These are phyloP conservation scores for Tausonia pullulans DNA, from an alignment of 1,284 basidiomycete species.

Conservation along the genomic window DNA sequence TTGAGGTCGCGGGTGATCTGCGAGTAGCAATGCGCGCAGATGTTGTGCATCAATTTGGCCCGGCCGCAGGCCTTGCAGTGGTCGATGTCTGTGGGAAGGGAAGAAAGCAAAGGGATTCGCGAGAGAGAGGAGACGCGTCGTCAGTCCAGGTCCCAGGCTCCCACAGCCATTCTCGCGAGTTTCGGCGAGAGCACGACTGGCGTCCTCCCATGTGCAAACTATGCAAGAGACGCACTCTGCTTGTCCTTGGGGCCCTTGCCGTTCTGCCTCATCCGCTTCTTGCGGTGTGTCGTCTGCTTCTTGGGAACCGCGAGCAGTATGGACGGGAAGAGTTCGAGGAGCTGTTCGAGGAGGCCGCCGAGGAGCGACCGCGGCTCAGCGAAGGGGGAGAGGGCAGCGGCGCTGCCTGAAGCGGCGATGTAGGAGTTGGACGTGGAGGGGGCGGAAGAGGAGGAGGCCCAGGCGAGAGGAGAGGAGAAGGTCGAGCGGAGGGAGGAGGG, in stretches of 20 bases:
- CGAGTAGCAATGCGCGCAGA: slow-evolving; percentile 76
- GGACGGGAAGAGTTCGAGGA: slow-evolving; percentile 63
- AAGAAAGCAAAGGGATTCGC: not conserved
- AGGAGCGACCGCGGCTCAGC: no score
- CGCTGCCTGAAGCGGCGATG: not conserved
- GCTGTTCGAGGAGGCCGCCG: not conserved
- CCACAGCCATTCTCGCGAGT: no score
- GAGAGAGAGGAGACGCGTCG: not conserved
- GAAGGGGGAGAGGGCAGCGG: not conserved
- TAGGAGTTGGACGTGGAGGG: not conserved
- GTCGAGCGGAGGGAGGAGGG: not conserved
- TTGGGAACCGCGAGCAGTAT: slow-evolving; percentile 89
- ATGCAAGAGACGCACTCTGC: slow-evolving; percentile 50
- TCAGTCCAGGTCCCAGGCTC: no score
- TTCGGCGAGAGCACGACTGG: no score
- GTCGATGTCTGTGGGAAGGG: slow-evolving; percentile 56
- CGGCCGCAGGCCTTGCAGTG: slow-evolving; percentile 77
- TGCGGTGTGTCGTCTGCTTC: slow-evolving; percentile 83
- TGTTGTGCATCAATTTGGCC: slow-evolving; percentile 77
- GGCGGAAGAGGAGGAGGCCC: not conserved
- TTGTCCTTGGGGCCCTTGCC: slow-evolving; percentile 95
- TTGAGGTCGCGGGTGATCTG: slow-evolving; percentile 47
- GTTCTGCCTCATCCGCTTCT: slow-evolving; percentile 84
- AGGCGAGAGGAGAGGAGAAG: not conserved
- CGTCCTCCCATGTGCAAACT: not conserved